Conservation (phyloP, 176 grass and related monocot species). For the Oryza meridionalis region DNA sequence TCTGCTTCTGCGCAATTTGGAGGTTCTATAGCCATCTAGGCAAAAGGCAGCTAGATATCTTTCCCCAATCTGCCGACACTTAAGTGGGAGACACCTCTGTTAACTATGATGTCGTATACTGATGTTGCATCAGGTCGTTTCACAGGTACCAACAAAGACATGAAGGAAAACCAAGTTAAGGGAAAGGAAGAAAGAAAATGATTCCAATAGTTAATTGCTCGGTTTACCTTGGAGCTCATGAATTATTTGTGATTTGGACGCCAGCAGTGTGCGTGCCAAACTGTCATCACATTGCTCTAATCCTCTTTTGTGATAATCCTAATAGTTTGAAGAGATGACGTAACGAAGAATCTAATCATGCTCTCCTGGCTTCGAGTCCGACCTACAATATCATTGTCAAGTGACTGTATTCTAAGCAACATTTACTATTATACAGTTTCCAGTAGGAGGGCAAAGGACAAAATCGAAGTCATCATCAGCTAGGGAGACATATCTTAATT, state of each 20-base stretch:
- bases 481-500: slow-evolving; percentile 5
- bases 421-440: slow-evolving; percentile 6
- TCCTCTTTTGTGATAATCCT: neutral
- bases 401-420: slow-evolving; percentile 31
- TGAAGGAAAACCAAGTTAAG: slow-evolving; percentile 19
- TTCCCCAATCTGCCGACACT: slow-evolving; percentile 47
- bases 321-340: slow-evolving; percentile 36
- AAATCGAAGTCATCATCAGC: slow-evolving; percentile 18
- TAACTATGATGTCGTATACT: slow-evolving; percentile 26
- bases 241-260: slow-evolving; percentile 36
- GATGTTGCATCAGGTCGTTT: slow-evolving; percentile 40
- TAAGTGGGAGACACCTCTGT: slow-evolving; percentile 11
- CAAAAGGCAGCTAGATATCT: neutral
- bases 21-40: neutral
- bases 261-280: slow-evolving; percentile 31
- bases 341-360: slow-evolving; percentile 44
- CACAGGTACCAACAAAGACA: slow-evolving; percentile 34
- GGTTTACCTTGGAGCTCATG: slow-evolving; percentile 42
- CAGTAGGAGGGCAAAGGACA: slow-evolving; percentile 30
- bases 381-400: slow-evolving; percentile 32
- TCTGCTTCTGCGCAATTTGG: slow-evolving; percentile 23
- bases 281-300: slow-evolving; percentile 38
- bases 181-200: slow-evolving; percentile 31
- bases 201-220: slow-evolving; percentile 16
- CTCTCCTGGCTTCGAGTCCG: slow-evolving; percentile 6